Percentiles rank a stretch among this genome's conserved stretches.
Conservation (phyloP, 2,329 filamentous ascomycete genomes). For the Dactylellina parvicollis region DNA sequence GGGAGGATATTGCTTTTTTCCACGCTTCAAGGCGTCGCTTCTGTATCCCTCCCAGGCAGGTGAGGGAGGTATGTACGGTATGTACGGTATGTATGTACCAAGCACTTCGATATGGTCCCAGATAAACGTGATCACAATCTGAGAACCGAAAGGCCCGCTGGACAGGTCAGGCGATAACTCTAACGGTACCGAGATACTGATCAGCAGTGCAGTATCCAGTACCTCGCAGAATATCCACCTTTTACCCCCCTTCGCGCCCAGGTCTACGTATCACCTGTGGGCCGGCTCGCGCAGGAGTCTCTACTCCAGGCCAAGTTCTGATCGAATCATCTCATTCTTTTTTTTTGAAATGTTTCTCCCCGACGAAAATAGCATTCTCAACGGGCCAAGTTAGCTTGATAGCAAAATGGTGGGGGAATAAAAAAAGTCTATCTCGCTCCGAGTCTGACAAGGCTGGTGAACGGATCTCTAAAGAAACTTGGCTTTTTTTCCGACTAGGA, state of each 20-base stretch:
- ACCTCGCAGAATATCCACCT: constrained; percentile 47
- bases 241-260: constrained; percentile 29
- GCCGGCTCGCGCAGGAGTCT: constrained; percentile 3
- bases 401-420: constrained; percentile 3
- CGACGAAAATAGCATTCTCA: constrained; percentile 51
- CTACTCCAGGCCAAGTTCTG: constrained; percentile 8
- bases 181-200: constrained; percentile 53
- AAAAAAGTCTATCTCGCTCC: constrained; percentile 27
- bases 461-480: constrained; percentile 40
- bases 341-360: constrained; percentile 17
- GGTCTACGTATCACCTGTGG: constrained; percentile 49
- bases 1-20: constrained; percentile 39
- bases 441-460: constrained; percentile 49
- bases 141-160: constrained; percentile 51
- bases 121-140: constrained; percentile 54
- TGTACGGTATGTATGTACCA: neutral
- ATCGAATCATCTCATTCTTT: constrained; percentile 35
- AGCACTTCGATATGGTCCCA: constrained; percentile 31
- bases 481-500: constrained; percentile 36
- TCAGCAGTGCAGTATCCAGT: constrained; percentile 47
- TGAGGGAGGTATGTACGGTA: constrained; percentile 14
- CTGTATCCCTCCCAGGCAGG: constrained; percentile 42
- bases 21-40: constrained; percentile 38
- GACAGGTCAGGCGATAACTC: constrained; percentile 54
- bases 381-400: constrained; percentile 29